These are phyloP conservation scores for Tetradesmus lagerheimii DNA, from an alignment of 139 green algal genomes.

Conservation along the genomic window DNA sequence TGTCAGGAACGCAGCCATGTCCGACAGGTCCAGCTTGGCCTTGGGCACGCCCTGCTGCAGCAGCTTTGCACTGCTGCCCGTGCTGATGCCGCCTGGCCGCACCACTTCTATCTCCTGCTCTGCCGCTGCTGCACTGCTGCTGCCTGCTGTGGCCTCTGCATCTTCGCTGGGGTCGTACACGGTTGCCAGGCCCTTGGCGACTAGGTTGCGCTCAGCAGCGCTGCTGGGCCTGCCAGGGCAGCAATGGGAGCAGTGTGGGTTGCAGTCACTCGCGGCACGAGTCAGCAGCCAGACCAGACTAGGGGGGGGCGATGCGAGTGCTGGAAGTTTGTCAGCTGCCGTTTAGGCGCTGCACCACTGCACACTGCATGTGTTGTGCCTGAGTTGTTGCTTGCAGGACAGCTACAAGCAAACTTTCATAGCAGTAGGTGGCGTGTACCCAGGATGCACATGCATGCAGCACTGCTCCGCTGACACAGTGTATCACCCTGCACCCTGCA, in stretches of 20 bases:
- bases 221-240: conserved; percentile 40
- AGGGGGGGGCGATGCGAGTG: neutral
- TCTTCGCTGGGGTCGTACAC: conserved; percentile 75
- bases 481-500: neutral
- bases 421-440: neutral
- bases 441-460: neutral
- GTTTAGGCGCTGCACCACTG: neutral
- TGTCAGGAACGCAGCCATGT: conserved; percentile 72
- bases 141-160: neutral
- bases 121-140: conserved; percentile 45
- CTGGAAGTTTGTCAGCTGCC: neutral
- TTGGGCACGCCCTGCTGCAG: conserved; percentile 6
- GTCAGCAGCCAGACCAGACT: neutral
- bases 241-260: neutral
- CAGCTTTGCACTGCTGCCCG: neutral
- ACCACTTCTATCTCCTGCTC: neutral
- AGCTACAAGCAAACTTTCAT: neutral
- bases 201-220: conserved; percentile 51
- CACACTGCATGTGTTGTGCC: too few species aligned
- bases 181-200: conserved; percentile 56
- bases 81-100: neutral
- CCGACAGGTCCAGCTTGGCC: conserved; percentile 52
- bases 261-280: neutral
- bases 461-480: neutral
- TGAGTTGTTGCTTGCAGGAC: too few species aligned